phyloP scores from a whole-genome alignment of 495 filamentous ascomycete genomes.

The Daldinia decipiens region DNA sequence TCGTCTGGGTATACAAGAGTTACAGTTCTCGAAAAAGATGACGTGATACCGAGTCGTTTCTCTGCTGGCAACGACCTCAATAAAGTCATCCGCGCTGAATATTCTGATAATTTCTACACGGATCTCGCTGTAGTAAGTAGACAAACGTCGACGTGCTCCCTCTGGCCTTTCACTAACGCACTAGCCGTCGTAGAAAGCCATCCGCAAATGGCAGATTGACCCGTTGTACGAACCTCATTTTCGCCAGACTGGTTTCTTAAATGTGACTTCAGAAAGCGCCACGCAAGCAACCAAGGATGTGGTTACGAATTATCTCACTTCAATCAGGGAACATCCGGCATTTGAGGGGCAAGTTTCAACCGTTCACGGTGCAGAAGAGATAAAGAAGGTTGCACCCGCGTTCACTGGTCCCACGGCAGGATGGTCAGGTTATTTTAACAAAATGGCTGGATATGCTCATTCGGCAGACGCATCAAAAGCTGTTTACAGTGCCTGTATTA shows the following conservation, averaged over 20 bases:
- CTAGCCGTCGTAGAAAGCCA: constrained; percentile 50
- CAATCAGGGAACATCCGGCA: constrained; percentile 49
- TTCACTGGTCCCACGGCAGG: constrained; percentile 56
- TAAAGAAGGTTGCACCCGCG: constrained; percentile 28
- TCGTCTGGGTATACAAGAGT: constrained; percentile 54
- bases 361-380: constrained; percentile 48
- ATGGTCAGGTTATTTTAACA: constrained; percentile 65
- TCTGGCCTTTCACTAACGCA: background rate
- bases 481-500: constrained; percentile 28
- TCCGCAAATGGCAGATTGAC: constrained; percentile 57
- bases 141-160: background rate
- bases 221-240: constrained; percentile 62
- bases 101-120: constrained; percentile 64
- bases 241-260: constrained; percentile 62
- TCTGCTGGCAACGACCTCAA: constrained; percentile 64
- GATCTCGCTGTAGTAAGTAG: constrained; percentile 46
- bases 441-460: constrained; percentile 63
- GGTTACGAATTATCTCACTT: constrained; percentile 54
- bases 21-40: constrained; percentile 56
- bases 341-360: constrained; percentile 50
- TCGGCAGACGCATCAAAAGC: constrained; percentile 55
- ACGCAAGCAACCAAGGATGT: constrained; percentile 56
- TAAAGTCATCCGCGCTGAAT: constrained; percentile 66
- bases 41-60: constrained; percentile 51
- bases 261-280: constrained; percentile 41